A percentile compares a stretch with the other conserved stretches of the same genome.
These are phyloP conservation scores for Eutrema yunnanense DNA, from an alignment of 345 rosid genomes.

Conservation along the genomic window DNA sequence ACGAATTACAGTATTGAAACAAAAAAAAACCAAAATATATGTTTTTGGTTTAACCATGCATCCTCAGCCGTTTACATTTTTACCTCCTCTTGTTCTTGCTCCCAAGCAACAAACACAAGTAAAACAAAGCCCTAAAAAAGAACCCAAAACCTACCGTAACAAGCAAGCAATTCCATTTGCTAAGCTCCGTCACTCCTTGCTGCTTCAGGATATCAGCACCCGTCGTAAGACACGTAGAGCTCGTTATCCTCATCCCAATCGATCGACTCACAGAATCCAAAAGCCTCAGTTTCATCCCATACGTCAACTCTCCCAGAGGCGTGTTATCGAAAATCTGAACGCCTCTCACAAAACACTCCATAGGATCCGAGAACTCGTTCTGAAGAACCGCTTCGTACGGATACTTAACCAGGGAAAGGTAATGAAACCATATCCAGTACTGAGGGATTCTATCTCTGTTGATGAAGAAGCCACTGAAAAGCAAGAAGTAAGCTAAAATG, in stretches of 20 bases:
- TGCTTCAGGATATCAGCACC: slow-evolving; percentile 49
- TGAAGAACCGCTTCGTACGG: slow-evolving; percentile 61
- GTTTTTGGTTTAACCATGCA: background rate
- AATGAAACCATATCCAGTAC: slow-evolving; percentile 88
- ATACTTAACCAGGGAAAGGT: slow-evolving; percentile 73
- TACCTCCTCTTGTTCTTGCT: slow-evolving; percentile 82
- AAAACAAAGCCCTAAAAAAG: slow-evolving; percentile 68
- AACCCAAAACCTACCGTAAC: slow-evolving; percentile 79
- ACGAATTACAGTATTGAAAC: background rate
- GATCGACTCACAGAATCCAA: slow-evolving; percentile 44
- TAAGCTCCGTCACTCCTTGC: slow-evolving; percentile 59
- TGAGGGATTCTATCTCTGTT: slow-evolving; percentile 55
- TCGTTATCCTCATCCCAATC: slow-evolving; percentile 49
- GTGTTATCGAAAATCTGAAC: slow-evolving; percentile 71
- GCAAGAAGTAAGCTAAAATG: slow-evolving; percentile 66
- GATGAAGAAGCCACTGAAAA: slow-evolving; percentile 92
- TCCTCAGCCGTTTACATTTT: background rate
- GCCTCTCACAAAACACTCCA: slow-evolving; percentile 62
- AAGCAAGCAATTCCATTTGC: slow-evolving; percentile 76
- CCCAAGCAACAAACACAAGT: slow-evolving; percentile 62
- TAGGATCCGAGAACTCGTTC: slow-evolving; percentile 57
- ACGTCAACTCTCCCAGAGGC: slow-evolving; percentile 43
- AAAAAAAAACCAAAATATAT: background rate
- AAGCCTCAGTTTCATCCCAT: slow-evolving; percentile 42
- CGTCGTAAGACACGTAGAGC: slow-evolving; percentile 63